phyloP scores from a whole-genome alignment of 2,329 filamentous ascomycete genomes.

The Coniochaeta sp. region DNA sequence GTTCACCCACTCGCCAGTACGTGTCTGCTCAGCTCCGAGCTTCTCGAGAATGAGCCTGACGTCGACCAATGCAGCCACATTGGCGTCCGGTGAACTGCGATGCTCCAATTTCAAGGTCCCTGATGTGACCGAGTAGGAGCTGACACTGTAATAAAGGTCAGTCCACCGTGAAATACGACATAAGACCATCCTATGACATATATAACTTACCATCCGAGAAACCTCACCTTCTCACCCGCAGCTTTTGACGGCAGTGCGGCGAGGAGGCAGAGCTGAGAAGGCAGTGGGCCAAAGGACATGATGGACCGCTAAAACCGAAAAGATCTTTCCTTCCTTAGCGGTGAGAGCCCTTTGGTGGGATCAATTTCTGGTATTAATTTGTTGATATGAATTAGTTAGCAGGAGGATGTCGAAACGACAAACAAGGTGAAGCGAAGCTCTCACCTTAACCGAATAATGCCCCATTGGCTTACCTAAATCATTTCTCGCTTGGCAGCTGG shows the following conservation, averaged over 20 bases:
- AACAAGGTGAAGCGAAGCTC: no score
- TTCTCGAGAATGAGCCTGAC: constrained; percentile 63
- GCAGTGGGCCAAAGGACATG: constrained; percentile 54
- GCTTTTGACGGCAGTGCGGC: constrained; percentile 45
- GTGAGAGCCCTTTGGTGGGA: no score
- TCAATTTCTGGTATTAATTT: no score
- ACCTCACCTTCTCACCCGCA: constrained; percentile 75
- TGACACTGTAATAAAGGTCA: constrained; percentile 45
- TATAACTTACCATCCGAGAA: constrained; percentile 74
- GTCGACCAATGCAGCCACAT: constrained; percentile 55
- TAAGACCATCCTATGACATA: not conserved
- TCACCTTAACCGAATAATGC: no score
- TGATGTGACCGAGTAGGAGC: constrained; percentile 40
- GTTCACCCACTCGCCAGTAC: constrained; percentile 81
- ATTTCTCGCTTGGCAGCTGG: no score
- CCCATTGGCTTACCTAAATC: no score
- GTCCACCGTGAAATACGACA: no score
- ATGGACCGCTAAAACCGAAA: not conserved
- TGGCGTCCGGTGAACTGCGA: constrained; percentile 43
- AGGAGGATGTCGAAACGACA: no score
- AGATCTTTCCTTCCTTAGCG: no score
- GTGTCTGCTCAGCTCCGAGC: constrained; percentile 55
- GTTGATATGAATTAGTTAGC: no score
- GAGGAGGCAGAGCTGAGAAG: constrained; percentile 60
- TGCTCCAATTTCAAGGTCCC: constrained; percentile 65